Percentiles rank a stretch among this genome's conserved stretches.
These are phyloP conservation scores for Quercus berberidifolia DNA, from an alignment of 306 rosid genomes.

Conservation along the genomic window DNA sequence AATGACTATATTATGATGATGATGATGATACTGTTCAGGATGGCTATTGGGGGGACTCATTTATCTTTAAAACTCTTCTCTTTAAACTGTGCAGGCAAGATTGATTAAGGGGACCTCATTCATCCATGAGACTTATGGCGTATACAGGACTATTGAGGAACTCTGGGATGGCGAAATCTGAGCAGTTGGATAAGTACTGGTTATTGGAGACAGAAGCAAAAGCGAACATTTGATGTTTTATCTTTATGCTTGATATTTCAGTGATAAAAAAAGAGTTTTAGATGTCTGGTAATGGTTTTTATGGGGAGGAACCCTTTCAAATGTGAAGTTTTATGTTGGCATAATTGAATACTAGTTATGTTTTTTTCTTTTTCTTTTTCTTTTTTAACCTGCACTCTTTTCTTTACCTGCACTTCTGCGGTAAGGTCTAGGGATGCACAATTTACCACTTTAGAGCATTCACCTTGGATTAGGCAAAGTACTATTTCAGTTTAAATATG, in stretches of 20 bases:
- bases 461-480: no score
- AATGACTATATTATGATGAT: background rate
- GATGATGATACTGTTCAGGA: background rate
- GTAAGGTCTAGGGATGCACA: no score
- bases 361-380: no score
- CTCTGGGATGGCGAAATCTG: conserved; percentile 86
- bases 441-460: no score
- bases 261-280: background rate
- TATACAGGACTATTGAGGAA: conserved; percentile 49
- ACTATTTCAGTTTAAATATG: no score
- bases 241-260: background rate
- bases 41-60: background rate
- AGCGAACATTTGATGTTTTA: background rate
- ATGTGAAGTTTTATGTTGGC: no score
- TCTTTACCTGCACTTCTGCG: no score
- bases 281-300: conserved; percentile 1
- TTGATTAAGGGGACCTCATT: conserved; percentile 41
- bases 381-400: no score
- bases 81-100: conserved; percentile 53
- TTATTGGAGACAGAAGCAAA: background rate
- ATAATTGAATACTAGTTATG: no score
- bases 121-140: conserved; percentile 53
- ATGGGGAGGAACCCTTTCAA: no score
- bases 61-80: background rate
- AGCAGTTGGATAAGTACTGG: conserved; percentile 1